Evolutionary conservation across 768 basidiomycete species (phyloP), one percentile per base, ranked within the genome.

Genomic region (Symmetrospora coprosmae): DNA sequence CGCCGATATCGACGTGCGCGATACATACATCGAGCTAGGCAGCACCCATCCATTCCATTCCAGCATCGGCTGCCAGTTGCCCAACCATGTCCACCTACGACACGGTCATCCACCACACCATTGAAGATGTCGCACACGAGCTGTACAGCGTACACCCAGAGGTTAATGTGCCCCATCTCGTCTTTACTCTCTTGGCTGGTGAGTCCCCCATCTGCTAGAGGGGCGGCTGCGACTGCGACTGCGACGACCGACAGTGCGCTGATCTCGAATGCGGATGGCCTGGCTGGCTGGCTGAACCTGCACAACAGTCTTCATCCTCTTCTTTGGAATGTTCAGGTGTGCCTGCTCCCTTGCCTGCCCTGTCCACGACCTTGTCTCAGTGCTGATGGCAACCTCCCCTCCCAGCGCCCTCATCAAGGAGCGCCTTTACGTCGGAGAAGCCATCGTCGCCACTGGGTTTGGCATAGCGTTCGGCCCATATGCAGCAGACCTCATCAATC

Each of bases 371-470:
- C 25, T 38, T 39, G 23, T 4, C n/a, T 17, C 7, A 9, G 25
- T 13, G 23, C 2, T 16, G 40, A 45, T 6, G 4, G 23, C 38
- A 13, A 39, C 38, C 52, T 11, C 41, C 11, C 9, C 49, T 21
- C 37, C 23, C 65, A 67, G 66, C 5, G 68, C 67, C 19, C 81
- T 96, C 66, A 79, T 96, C 67, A 84, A 90, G 69, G 88, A 91
- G 75, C 82, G 79, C 80, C 73, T 92, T 25, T 96, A 94, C 71
- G 82, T 96, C 60, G 94, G 94, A 63, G 94, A 99, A 78, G 90
- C 94, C 14, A 86, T 86, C 66, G 40, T 60, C 33, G 62, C 62
- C 16, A 55, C 52, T 56, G 64, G 61, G 14, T 53, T 65, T n/a
- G 52, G 59, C 4, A 66, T 66, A 52, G 55, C 62, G 4, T 55